Evolutionary conservation across 2,329 filamentous ascomycete species (phyloP).

Genomic region (Aspergillus latus): DNA sequence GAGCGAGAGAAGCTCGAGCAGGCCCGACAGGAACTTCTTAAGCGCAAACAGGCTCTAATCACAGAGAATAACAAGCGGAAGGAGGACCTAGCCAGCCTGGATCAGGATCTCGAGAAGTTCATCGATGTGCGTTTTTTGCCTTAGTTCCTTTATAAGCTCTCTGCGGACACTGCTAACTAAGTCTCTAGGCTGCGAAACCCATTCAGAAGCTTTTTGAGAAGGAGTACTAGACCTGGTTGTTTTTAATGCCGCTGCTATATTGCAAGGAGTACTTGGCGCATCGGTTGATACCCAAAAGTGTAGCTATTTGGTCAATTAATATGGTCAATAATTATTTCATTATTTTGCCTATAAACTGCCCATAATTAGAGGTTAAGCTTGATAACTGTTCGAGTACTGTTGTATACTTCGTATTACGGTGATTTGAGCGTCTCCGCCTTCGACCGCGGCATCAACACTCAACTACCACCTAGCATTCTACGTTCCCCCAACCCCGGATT

Average conservation of each 20-base stretch:
- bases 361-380: too few species aligned
- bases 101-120: constrained; percentile 90
- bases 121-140: constrained; percentile 70
- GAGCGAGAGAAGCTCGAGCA: constrained; percentile 84
- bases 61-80: constrained; percentile 87
- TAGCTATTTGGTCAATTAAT: not conserved
- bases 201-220: constrained; percentile 86
- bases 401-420: not conserved
- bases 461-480: constrained; percentile 18
- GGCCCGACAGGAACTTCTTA: constrained; percentile 73
- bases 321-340: not conserved
- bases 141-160: constrained; percentile 4
- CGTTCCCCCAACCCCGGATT: not conserved
- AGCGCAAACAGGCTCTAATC: constrained; percentile 67
- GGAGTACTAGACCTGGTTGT: constrained; percentile 46
- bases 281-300: constrained; percentile 18
- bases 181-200: constrained; percentile 72
- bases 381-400: not conserved
- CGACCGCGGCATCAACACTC: constrained; percentile 7
- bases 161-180: constrained; percentile 19
- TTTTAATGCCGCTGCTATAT: not conserved
- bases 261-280: constrained; percentile 15
- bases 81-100: constrained; percentile 85
- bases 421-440: constrained; percentile 16
- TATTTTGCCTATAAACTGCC: not conserved